Conservation (phyloP, 2,329 filamentous ascomycete genomes). For the Cordyceps cicadae region DNA sequence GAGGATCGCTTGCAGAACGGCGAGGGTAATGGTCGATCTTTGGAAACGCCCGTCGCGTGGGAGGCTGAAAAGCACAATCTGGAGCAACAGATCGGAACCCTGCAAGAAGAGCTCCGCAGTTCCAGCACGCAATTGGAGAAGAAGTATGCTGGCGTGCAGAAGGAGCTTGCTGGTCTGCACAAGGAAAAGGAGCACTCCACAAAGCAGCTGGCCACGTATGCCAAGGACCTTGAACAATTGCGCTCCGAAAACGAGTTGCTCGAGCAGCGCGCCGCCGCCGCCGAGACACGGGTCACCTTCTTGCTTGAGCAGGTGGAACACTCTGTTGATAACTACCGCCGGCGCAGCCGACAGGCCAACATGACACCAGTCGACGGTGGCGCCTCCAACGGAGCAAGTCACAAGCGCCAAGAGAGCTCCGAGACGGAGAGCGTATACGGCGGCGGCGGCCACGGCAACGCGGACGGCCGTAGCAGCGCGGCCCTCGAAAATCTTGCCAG, state of each 20-base stretch:
- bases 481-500: conserved; percentile 86
- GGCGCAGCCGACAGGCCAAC: conserved; percentile 54
- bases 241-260: conserved; percentile 74
- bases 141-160: conserved; percentile 59
- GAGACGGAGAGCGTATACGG: conserved; percentile 55
- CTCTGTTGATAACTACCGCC: conserved; percentile 89
- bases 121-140: conserved; percentile 62
- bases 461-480: conserved; percentile 47
- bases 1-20: conserved; percentile 41
- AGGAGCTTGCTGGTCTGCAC: conserved; percentile 58
- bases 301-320: conserved; percentile 90
- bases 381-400: conserved; percentile 31
- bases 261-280: conserved; percentile 77
- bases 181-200: conserved; percentile 58
- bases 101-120: conserved; percentile 60
- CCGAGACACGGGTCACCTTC: conserved; percentile 86
- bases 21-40: conserved; percentile 14
- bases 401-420: conserved; percentile 47
- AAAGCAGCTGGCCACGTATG: conserved; percentile 50
- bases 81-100: conserved; percentile 56
- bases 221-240: conserved; percentile 68
- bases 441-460: conserved; percentile 30
- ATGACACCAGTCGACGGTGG: conserved; percentile 42
- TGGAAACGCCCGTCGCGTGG: conserved; percentile 52
- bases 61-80: conserved; percentile 63